phyloP scores from a whole-genome alignment of 2,329 filamentous ascomycete species.

The Aspergillus piperis region DNA sequence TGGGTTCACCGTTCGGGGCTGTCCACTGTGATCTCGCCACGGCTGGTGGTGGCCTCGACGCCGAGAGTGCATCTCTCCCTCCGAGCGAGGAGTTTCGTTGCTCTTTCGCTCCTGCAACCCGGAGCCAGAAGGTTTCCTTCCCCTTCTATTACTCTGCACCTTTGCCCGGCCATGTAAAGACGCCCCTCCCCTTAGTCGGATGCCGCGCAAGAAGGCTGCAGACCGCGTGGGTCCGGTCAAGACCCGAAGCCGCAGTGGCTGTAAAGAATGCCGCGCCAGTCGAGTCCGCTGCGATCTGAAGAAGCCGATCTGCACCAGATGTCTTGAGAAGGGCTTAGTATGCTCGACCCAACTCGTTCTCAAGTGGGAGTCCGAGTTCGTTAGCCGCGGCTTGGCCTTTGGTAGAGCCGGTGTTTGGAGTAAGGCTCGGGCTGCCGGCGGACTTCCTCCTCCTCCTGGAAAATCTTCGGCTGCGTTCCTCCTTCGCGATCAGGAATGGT shows the following conservation, averaged over 20 bases:
- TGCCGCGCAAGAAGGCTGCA: constrained; percentile 41
- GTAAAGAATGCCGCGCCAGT: constrained; percentile 43
- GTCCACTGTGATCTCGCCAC: neutral
- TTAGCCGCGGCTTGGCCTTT: constrained; percentile 45
- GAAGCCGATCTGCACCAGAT: constrained; percentile 42
- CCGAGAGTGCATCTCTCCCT: neutral
- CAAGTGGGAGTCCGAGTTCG: constrained; percentile 45
- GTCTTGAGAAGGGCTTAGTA: constrained; percentile 35
- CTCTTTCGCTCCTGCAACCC: neutral
- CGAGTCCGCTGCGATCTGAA: constrained; percentile 45
- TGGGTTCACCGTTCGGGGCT: neutral
- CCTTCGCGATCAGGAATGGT: constrained; percentile 31
- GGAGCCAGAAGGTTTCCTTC: neutral
- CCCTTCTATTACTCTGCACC: neutral
- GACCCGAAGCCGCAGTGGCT: constrained; percentile 44
- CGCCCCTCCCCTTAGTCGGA: constrained; percentile 20
- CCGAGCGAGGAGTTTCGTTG: neutral
- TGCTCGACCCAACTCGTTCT: constrained; percentile 41
- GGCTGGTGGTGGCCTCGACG: neutral
- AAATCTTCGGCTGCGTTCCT: constrained; percentile 20
- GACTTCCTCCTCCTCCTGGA: constrained; percentile 9
- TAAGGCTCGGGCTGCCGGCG: constrained; percentile 28
- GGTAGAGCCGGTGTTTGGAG: constrained; percentile 47
- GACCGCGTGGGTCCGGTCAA: constrained; percentile 39
- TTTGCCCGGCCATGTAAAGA: constrained; percentile 29